Conservation (phyloP, 345 rosid species). For the Cardamine resedifolia region DNA sequence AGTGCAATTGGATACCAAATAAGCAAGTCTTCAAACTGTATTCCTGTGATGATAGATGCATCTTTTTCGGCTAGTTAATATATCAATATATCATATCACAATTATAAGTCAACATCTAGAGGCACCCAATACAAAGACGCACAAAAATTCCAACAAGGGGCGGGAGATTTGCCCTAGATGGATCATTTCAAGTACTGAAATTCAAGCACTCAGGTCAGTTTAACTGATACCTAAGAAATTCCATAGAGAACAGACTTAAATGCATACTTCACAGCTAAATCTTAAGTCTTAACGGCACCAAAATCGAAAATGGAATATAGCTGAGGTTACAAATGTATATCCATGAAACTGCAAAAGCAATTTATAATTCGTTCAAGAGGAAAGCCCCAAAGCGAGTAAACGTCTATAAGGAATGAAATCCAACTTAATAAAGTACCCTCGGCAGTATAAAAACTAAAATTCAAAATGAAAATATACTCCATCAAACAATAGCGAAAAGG, state of each 20-base stretch:
- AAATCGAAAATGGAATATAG: neutral
- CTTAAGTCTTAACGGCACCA: neutral
- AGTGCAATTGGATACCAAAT: slow-evolving; percentile 15
- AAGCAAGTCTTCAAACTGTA: neutral
- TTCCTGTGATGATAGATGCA: neutral
- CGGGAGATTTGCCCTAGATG: neutral
- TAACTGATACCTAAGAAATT: neutral
- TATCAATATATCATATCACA: neutral
- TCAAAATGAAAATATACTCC: neutral
- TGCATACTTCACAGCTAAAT: slow-evolving; percentile 8
- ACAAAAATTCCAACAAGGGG: slow-evolving; percentile 1
- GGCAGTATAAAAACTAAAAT: neutral
- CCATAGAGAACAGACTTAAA: slow-evolving; percentile 5
- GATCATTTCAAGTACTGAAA: slow-evolving; percentile 13
- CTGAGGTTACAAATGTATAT: neutral
- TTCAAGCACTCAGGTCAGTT: neutral
- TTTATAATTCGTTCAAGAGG: neutral
- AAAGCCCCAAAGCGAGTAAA: slow-evolving; percentile 6
- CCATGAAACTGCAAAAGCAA: slow-evolving; percentile 14
- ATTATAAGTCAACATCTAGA: slow-evolving; percentile 13
- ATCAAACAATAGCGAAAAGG: neutral
- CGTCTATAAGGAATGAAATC: slow-evolving; percentile 11
- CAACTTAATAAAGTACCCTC: neutral
- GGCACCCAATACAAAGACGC: slow-evolving; percentile 9
- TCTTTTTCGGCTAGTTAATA: neutral